A percentile compares a stretch with the other conserved stretches of the same genome.
These are phyloP conservation scores for Mucor racemosus DNA, from an alignment of 371 early-diverging fungal species.

Conservation along the genomic window DNA sequence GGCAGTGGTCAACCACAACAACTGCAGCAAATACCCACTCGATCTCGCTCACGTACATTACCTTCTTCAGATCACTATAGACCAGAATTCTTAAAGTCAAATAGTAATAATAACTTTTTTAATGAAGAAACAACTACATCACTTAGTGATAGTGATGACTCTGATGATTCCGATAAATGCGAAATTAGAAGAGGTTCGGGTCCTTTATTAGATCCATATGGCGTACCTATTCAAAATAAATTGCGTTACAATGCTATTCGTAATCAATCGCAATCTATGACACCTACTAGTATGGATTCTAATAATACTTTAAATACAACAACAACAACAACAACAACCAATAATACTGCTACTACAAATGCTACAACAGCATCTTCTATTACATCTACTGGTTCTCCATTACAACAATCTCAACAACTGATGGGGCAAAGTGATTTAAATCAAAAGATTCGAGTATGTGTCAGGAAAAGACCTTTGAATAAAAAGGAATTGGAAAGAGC, in stretches of 20 bases:
- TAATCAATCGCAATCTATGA: constrained; percentile 2
- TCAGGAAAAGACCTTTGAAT: constrained; percentile 91
- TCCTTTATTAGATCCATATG: constrained; percentile 41
- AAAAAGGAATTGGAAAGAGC: constrained; percentile 74
- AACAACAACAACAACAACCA: background rate
- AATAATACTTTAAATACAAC: background rate
- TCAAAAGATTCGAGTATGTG: constrained; percentile 91
- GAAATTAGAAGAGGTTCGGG: constrained; percentile 35
- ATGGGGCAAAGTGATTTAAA: constrained; percentile 47
- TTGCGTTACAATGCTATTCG: constrained; percentile 4
- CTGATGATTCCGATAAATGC: constrained; percentile 23
- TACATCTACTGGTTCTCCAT: background rate
- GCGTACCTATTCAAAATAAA: constrained; percentile 33
- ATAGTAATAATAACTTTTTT: constrained; percentile 9
- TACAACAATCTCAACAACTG: constrained; percentile 15
- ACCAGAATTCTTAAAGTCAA: constrained; percentile 27
- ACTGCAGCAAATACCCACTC: constrained; percentile 22
- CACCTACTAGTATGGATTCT: background rate
- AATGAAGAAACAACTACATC: background rate
- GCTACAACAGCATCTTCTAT: background rate
- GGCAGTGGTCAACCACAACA: constrained; percentile 10
- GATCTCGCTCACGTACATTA: constrained; percentile 42
- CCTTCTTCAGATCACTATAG: constrained; percentile 20
- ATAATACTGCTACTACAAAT: background rate
- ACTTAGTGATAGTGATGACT: constrained; percentile 9